Base-by-base conservation (phyloP, 106 monocot species). In the Phalaenopsis aphrodite region DNA sequence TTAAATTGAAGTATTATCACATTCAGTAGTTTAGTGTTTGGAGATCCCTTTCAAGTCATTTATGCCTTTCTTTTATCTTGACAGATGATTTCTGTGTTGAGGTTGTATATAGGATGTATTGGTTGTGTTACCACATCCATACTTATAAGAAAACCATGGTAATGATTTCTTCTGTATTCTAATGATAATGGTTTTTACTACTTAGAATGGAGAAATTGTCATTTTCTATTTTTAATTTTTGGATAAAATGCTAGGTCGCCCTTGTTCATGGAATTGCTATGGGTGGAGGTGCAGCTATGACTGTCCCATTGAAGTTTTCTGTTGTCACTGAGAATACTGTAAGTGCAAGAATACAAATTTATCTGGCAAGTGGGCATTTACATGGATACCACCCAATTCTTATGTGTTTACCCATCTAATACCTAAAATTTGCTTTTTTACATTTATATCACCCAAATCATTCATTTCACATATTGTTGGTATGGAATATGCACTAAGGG, bases 21-120 rank as follows among this genome's bases (percentile, higher is more conserved):
- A 52, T 52, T 12, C 14, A 52, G 15, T 52, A 52, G 14, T 52
- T 12, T 52, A 52, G 2, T 36, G 38, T 71, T 71, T n/a, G 23
- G 64, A 24, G 64, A 30, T 65, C 2, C 8, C 2, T 65, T 23
- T 65, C 8, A 69, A 38, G 3, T 41, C 3, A 18, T 3, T 74
- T 42, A 18, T 19, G 16, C 19, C 18, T 42, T 42, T 46, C 30
- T 24, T 49, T 47, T 47, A 76, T 30, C 30, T 48, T 73, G 73
- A 78, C 42, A 52, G 88, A 87, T 77, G 96, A 94, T 86, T 86
- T 85, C 12, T 90, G 87, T 72, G 90, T 94, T 12, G 94, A 97
- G 75, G 96, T 92, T 81, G 96, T 92, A 0, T 97, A 97, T 74
- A 87, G 94, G 84, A 97, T 97, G 94, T 97, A 97, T 65, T 97